Percentiles rank a stretch among this genome's conserved stretches.
Conservation (phyloP, 257 asterid species). For the Solanum tarapatanum region DNA sequence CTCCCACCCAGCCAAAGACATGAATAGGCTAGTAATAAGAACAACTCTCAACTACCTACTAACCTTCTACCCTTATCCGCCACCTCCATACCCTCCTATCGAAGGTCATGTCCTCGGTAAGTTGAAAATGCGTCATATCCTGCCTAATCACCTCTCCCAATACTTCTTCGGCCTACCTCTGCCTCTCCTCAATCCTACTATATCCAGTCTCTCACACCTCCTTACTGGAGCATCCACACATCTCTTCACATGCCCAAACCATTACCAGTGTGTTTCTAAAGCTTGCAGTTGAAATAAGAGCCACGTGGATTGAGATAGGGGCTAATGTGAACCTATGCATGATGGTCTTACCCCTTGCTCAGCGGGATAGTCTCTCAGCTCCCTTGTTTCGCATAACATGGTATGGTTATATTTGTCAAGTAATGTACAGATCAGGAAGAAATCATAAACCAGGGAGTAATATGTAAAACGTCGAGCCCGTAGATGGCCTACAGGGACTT, state of each 20-base stretch:
- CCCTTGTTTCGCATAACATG: background rate
- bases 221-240: background rate
- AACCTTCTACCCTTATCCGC: background rate
- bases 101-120: background rate
- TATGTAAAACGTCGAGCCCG: background rate
- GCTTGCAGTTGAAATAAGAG: background rate
- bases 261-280: background rate
- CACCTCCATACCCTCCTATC: background rate
- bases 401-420: background rate
- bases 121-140: background rate
- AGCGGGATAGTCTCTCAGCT: background rate
- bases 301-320: background rate
- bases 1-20: background rate
- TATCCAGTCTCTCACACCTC: background rate
- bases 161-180: background rate
- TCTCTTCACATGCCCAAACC: background rate
- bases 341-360: background rate
- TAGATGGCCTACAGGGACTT: background rate
- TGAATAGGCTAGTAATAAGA: background rate
- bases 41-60: background rate
- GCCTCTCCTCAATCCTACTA: background rate
- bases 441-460: background rate
- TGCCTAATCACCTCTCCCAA: background rate
- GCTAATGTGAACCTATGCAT: background rate
- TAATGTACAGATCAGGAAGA: background rate